Evolutionary conservation across 2,329 filamentous ascomycete genomes (phyloP), one percentile per base, ranked within the genome.

Genomic region (Aspergillus latus): DNA sequence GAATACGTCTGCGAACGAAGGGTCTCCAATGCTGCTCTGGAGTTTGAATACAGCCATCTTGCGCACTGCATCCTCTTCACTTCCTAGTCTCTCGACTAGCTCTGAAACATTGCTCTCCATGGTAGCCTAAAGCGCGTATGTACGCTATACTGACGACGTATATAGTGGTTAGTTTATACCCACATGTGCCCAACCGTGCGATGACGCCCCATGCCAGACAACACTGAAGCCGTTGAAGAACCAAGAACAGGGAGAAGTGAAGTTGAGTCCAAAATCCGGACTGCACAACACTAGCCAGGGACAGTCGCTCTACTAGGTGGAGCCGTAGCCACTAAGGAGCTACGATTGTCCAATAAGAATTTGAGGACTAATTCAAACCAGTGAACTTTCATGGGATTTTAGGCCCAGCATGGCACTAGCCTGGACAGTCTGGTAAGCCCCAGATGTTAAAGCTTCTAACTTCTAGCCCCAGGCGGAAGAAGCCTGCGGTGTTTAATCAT

Each of bases 11-110:
- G 94, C 94, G 73, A 97, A 97, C 49, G 92, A 89, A 28, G 93
- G 93, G 76, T 99, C 94, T 71, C 92, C 93, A 75, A 99, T 96
- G 60, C 90, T 92, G 62, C 85, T 88, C 76, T 99, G 94, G 63
- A 99, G 85, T 78, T 97, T 97, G 84, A 99, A 99, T 59, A 95
- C 94, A 59, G 94, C 94, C 90, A 97, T 97, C 76, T 99, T 99
- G 69, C 92, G 90, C 65, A 90, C 88, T 55, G 90, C 92, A 80
- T 99, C 94, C 76, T 96, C 84, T 55, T 84, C 81, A 64, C 82
- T 83, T 44, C 80, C 78, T 57, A 88, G 76, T 51, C 83, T 80
- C 60, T 80, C 78, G 58, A 87, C 81, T 62, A 86, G 74, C 63
- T 85, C 82, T 47, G 80, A 73, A 59, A 85, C 75, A 67, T 81